Evolutionary conservation across 169 alveolate species (phyloP), one percentile per base, ranked within the genome.

Genomic region (Plasmodium coatneyi): DNA sequence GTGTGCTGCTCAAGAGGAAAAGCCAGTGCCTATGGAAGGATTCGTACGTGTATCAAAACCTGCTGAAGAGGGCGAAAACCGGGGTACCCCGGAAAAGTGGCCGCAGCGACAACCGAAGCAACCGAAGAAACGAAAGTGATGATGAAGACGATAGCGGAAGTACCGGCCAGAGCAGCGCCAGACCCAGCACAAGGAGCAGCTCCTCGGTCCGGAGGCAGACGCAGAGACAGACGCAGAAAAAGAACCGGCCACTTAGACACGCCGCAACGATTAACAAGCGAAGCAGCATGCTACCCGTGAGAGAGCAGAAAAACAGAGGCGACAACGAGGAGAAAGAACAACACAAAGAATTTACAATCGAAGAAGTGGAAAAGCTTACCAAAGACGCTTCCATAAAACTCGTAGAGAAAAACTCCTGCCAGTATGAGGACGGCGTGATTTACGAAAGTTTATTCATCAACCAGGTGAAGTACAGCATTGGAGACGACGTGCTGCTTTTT

Each of bases 391-490:
- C 80, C n/a, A 54, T 74, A 1, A 54, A 12, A 52, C 41, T 70
- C 6, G 87, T 86, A 7, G 36, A 74, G 6, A 70, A 66, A 7
- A 78, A 86, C 36, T n/a, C 60, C 22, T 86, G 93, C 46, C 87
- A 86, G 28, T 86, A 86, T 49, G 56, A 86, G 76, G 86, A 86
- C 43, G 93, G 93, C 0, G 34, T 86, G n/a, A 86, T 86, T 54
- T 86, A 86, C 22, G 93, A 86, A 78, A 52, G 82, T 36, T 2
- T 86, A 5, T 3, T 52, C 7, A 86, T 86, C 12, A 86, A 86
- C 71, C 22, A 34, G 16, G 81, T 52, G 34, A 14, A 86, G 34
- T 86, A 86, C 30, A 10, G 74, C 12, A 86, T 86, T 36, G 41
- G 81, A 4, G 93, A 86, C 25, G 56, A 86, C 70, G 93, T 86